phyloP scores from a whole-genome alignment of 768 basidiomycete species.

The Trametes punicea region DNA sequence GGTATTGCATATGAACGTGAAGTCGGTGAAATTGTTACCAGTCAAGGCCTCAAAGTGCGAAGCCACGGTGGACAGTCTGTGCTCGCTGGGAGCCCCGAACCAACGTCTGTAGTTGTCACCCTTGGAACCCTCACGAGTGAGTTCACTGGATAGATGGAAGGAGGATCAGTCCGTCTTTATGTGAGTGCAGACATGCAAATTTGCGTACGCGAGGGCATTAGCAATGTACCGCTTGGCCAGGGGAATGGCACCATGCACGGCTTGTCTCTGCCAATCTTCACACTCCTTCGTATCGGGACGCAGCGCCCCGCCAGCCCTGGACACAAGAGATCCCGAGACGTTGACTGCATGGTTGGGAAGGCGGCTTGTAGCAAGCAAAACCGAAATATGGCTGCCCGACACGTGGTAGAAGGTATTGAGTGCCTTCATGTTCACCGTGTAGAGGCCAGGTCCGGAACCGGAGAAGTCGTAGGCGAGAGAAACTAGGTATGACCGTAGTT shows the following conservation, averaged over 20 bases:
- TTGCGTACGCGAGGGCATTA: neutral
- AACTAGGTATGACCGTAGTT: conserved; percentile 31
- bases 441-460: conserved; percentile 27
- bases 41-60: conserved; percentile 4
- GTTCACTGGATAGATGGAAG: neutral
- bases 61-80: neutral
- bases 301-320: neutral
- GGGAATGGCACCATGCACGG: neutral
- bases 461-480: conserved; percentile 32
- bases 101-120: conserved; percentile 6
- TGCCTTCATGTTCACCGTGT: conserved; percentile 36
- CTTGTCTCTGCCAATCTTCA: neutral
- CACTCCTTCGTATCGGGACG: neutral
- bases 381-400: neutral
- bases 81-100: conserved; percentile 3
- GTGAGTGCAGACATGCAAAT: neutral
- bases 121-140: neutral
- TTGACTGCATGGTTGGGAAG: neutral
- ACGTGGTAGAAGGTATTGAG: conserved; percentile 36
- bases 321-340: neutral
- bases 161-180: neutral
- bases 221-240: neutral
- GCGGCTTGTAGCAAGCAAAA: neutral
- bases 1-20: conserved; percentile 26
- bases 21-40: conserved; percentile 13